Conservation (phyloP, 352 stramenopile genomes). For the Bremia lactucae region DNA sequence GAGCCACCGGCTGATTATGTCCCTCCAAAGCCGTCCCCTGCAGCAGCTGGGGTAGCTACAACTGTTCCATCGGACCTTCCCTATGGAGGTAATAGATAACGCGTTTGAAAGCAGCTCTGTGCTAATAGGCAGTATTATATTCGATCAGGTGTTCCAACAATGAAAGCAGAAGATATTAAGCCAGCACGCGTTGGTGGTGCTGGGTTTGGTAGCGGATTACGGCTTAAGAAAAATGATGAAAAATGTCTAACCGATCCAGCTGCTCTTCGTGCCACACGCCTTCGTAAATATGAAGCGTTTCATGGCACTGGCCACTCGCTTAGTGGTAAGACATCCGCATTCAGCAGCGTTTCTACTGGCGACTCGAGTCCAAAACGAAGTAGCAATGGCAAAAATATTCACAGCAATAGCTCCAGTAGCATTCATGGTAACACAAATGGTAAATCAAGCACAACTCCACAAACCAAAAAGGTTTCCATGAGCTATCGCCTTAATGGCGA, state of each 20-base stretch:
- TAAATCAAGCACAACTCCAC: not conserved
- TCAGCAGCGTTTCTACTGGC: conserved; percentile 4
- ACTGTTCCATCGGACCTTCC: conserved; percentile 33
- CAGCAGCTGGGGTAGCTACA: conserved; percentile 13
- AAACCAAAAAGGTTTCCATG: conserved; percentile 10
- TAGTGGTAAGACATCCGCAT: conserved; percentile 38
- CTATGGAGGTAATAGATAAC: conserved; percentile 60
- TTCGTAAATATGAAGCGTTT: conserved; percentile 78
- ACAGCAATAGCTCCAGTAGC: conserved; percentile 3
- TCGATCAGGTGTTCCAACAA: conserved; percentile 43
- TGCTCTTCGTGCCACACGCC: conserved; percentile 53
- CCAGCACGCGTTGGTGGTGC: conserved; percentile 23
- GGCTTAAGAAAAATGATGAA: conserved; percentile 60
- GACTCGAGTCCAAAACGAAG: conserved; percentile 19
- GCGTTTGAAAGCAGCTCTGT: no score
- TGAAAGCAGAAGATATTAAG: conserved; percentile 39
- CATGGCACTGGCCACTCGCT: conserved; percentile 71
- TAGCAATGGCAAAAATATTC: conserved; percentile 13
- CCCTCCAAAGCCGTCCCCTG: conserved; percentile 24
- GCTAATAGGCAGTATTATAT: not conserved
- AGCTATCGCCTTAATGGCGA: conserved; percentile 25
- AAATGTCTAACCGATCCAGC: conserved; percentile 44
- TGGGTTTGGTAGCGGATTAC: conserved; percentile 43
- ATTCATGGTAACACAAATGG: no score
- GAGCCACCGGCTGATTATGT: conserved; percentile 88